Percentiles rank a stretch among this genome's conserved stretches.
Conservation (phyloP, 2,329 filamentous ascomycete species). For the Aschersonia sp. region DNA sequence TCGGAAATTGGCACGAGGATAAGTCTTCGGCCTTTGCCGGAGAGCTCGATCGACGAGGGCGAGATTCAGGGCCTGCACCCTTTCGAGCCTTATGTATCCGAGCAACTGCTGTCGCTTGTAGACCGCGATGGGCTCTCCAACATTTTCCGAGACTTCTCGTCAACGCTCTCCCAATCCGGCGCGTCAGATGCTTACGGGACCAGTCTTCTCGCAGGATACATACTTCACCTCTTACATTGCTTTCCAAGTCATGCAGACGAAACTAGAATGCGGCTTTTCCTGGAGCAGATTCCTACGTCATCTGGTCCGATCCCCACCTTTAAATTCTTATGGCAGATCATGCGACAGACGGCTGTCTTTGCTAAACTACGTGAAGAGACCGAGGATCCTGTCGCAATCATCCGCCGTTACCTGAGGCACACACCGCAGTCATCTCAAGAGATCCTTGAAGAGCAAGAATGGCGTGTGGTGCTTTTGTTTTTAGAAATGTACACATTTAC, state of each 20-base stretch:
- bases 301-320: conserved; percentile 41
- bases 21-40: conserved; percentile 1
- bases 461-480: conserved; percentile 81
- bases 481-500: conserved; percentile 91
- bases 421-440: conserved; percentile 12
- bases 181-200: conserved; percentile 23
- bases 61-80: conserved; percentile 5
- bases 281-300: conserved; percentile 26
- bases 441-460: conserved; percentile 40
- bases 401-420: conserved; percentile 16
- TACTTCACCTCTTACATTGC: conserved; percentile 69
- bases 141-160: conserved; percentile 19
- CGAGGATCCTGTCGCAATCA: conserved; percentile 13
- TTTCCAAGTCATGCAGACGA: conserved; percentile 75
- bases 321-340: conserved; percentile 67
- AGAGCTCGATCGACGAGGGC: conserved; percentile 5
- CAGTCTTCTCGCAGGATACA: conserved; percentile 70
- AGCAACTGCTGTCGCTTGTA: conserved; percentile 56
- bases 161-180: conserved; percentile 15
- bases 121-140: conserved; percentile 58
- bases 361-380: conserved; percentile 14
- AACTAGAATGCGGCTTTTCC: conserved; percentile 86
- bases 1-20: conserved; percentile 29
- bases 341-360: conserved; percentile 28
- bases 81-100: conserved; percentile 43